Conservation (phyloP, 2,329 filamentous ascomycete genomes). For the Alternaria gansuensis region DNA sequence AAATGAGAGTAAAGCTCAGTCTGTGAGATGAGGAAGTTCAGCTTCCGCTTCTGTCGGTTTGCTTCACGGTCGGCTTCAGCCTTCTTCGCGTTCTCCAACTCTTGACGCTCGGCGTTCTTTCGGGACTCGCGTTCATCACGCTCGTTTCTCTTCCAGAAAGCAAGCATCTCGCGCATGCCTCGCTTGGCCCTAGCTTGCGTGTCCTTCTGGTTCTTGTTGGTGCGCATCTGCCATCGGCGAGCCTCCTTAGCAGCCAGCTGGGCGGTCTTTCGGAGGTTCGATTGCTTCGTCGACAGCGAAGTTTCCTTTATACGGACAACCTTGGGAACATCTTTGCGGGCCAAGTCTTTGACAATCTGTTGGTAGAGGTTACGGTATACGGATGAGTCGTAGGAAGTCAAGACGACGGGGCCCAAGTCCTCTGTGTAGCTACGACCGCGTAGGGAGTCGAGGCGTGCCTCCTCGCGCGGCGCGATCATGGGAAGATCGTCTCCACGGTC, state of each 20-base stretch:
- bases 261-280: constrained; percentile 97
- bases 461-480: constrained; percentile 67
- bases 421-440: constrained; percentile 59
- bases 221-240: constrained; percentile 94
- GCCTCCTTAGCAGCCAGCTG: constrained; percentile 97
- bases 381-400: constrained; percentile 78
- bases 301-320: constrained; percentile 87
- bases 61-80: constrained; percentile 97
- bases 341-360: constrained; percentile 95
- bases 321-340: constrained; percentile 92
- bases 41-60: constrained; percentile 95
- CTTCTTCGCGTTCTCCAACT: constrained; percentile 95
- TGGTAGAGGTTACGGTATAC: constrained; percentile 97
- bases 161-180: constrained; percentile 99
- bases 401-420: constrained; percentile 54
- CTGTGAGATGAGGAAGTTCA: constrained; percentile 99
- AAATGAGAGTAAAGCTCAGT: constrained; percentile 99
- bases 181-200: constrained; percentile 96
- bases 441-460: constrained; percentile 59
- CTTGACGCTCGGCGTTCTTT: constrained; percentile 92
- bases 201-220: constrained; percentile 98
- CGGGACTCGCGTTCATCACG: constrained; percentile 94
- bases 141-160: constrained; percentile 99
- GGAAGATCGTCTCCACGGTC: constrained; percentile 80
- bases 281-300: constrained; percentile 84